These are phyloP conservation scores for Protomyces pachydermus DNA, from an alignment of 1,139 yeast genomes.

Conservation along the genomic window DNA sequence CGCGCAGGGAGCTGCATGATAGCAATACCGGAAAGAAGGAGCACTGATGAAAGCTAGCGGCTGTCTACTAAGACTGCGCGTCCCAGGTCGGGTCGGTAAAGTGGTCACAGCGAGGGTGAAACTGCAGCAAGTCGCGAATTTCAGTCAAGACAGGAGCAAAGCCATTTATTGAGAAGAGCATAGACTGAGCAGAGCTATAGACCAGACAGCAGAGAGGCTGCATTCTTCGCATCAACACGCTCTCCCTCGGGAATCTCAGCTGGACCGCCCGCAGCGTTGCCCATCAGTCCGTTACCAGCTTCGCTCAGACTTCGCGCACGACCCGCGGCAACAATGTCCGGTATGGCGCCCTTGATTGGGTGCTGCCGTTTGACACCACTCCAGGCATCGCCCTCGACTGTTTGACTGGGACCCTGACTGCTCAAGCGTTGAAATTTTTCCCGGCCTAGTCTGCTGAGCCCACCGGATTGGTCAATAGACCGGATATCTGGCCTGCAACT, in stretches of 20 bases:
- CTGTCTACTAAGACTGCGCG: too few relatives aligned
- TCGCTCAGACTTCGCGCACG: not conserved
- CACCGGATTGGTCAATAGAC: slow-evolving; percentile 71
- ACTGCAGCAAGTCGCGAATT: too few relatives aligned
- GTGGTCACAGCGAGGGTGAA: too few relatives aligned
- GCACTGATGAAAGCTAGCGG: too few relatives aligned
- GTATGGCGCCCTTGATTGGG: not conserved
- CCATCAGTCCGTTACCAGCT: not conserved
- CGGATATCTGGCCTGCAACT: slow-evolving; percentile 68
- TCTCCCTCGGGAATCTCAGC: not conserved
- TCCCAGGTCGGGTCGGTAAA: too few relatives aligned
- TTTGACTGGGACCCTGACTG: slow-evolving; percentile 27
- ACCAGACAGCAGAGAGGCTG: slow-evolving; percentile 3
- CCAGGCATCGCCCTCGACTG: slow-evolving; percentile 30
- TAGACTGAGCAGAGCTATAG: not conserved
- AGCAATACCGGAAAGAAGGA: too few relatives aligned
- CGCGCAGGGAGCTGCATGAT: too few relatives aligned
- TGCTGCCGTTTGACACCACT: slow-evolving; percentile 21
- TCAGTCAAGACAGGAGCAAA: too few relatives aligned
- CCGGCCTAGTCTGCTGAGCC: slow-evolving; percentile 77
- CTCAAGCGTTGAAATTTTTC: slow-evolving; percentile 44
- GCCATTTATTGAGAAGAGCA: too few relatives aligned
- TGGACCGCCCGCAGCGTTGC: not conserved
- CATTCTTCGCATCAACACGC: slow-evolving; percentile 22
- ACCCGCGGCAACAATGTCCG: not conserved